Evolutionary conservation across 2,329 filamentous ascomycete species (phyloP).

Genomic region (Eutypa lata): DNA sequence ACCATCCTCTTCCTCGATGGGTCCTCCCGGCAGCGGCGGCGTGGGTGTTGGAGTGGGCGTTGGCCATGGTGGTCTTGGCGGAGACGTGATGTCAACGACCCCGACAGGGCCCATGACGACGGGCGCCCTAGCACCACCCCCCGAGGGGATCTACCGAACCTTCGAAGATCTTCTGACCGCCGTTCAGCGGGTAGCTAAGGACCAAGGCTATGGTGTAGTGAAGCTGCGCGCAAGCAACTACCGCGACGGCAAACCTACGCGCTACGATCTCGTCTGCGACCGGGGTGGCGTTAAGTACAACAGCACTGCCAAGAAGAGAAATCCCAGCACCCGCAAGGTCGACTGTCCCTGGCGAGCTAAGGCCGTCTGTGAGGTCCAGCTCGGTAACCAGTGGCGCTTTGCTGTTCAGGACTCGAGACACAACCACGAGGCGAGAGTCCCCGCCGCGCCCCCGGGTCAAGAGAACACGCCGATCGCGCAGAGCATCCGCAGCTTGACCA

Average conservation of each 20-base stretch:
- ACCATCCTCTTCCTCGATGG: neutral
- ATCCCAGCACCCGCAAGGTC: slow-evolving; percentile 61
- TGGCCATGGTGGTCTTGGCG: neutral
- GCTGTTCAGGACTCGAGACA: slow-evolving; percentile 58
- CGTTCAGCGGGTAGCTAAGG: slow-evolving; percentile 58
- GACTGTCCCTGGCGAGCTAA: slow-evolving; percentile 63
- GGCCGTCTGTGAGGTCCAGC: slow-evolving; percentile 61
- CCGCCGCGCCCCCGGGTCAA: slow-evolving; percentile 51
- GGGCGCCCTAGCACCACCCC: slow-evolving; percentile 48
- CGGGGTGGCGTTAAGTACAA: slow-evolving; percentile 63
- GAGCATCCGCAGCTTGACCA: slow-evolving; percentile 54
- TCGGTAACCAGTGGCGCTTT: slow-evolving; percentile 63
- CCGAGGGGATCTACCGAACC: slow-evolving; percentile 57
- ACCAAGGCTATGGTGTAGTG: slow-evolving; percentile 61
- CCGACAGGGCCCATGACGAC: slow-evolving; percentile 22
- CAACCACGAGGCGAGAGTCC: slow-evolving; percentile 58
- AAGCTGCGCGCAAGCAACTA: slow-evolving; percentile 63
- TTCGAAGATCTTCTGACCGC: slow-evolving; percentile 58
- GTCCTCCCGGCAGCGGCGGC: neutral
- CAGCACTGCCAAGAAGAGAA: slow-evolving; percentile 63
- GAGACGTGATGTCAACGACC: slow-evolving; percentile 6
- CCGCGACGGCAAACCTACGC: slow-evolving; percentile 59
- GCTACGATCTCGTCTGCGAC: slow-evolving; percentile 62
- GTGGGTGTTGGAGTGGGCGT: neutral
- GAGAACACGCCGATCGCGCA: slow-evolving; percentile 58